Evolutionary conservation across 257 asterid genomes (phyloP).

Genomic region (Solanum chmielewskii): DNA sequence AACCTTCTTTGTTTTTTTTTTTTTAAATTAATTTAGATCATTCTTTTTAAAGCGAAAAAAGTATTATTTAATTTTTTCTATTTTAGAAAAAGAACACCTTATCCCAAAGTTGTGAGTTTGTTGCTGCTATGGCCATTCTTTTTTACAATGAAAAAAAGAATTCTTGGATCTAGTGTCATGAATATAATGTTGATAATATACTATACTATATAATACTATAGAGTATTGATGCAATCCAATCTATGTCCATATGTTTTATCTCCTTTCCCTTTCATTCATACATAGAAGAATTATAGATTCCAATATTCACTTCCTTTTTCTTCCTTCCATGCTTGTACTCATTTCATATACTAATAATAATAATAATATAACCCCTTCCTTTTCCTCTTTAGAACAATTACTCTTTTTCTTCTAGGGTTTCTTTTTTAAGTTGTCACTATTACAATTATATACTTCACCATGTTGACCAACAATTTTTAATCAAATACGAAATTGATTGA

Average conservation of each 20-base stretch:
- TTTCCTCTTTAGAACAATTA: not conserved
- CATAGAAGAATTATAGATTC: not conserved
- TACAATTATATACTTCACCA: not conserved
- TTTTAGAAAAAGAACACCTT: not conserved
- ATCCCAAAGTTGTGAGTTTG: conserved; percentile 4
- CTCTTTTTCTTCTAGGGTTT: not conserved
- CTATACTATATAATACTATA: not conserved
- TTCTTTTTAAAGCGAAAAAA: too few species aligned
- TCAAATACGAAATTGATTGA: not conserved
- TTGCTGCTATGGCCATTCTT: not conserved
- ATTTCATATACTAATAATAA: not conserved
- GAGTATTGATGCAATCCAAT: not conserved
- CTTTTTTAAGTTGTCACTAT: not conserved
- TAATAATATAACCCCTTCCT: not conserved
- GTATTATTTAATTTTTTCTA: not conserved
- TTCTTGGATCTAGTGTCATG: conserved; percentile 12
- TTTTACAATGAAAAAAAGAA: not conserved
- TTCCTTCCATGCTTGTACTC: not conserved
- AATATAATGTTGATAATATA: not conserved
- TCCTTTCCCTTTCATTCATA: not conserved
- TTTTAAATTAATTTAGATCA: too few species aligned
- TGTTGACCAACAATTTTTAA: not conserved
- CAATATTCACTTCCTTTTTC: not conserved
- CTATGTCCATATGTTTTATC: not conserved
- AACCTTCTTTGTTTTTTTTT: rapidly evolving